These are phyloP conservation scores for Sanghuangporus sanghuang DNA, from an alignment of 1,284 basidiomycete species.

Conservation along the genomic window DNA sequence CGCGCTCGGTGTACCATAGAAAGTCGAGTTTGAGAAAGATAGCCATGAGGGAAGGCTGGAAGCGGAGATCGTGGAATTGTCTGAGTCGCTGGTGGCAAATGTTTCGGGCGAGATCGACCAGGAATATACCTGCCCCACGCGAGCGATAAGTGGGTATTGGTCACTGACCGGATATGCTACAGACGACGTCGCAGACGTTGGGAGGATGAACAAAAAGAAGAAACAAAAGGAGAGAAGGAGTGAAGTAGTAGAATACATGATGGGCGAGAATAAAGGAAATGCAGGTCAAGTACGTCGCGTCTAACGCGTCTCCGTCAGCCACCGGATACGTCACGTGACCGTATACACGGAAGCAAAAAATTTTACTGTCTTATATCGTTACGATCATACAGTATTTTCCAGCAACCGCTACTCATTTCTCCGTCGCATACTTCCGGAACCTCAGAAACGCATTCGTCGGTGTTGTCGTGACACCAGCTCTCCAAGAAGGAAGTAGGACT, in stretches of 20 bases:
- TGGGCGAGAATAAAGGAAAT: background rate
- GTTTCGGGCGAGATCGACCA: constrained; percentile 62
- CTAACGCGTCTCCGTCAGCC: background rate
- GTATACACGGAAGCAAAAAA: background rate
- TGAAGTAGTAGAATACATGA: constrained; percentile 8
- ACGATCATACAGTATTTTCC: background rate
- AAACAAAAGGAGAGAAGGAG: constrained; percentile 7
- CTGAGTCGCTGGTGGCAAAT: constrained; percentile 43
- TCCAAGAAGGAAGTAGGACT: constrained; percentile 26
- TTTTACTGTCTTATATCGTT: background rate
- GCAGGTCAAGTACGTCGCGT: background rate
- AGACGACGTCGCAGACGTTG: constrained; percentile 22
- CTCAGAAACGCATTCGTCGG: constrained; percentile 25
- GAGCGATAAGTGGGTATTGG: constrained; percentile 62
- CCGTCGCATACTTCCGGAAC: constrained; percentile 11
- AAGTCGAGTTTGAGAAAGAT: constrained; percentile 44
- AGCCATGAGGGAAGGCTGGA: constrained; percentile 60
- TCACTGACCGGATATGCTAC: constrained; percentile 46
- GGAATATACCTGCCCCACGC: constrained; percentile 48
- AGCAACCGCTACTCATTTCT: background rate
- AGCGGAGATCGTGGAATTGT: constrained; percentile 35
- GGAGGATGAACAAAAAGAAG: background rate
- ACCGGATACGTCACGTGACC: background rate
- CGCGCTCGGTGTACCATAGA: constrained; percentile 53
- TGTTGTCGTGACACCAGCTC: constrained; percentile 27